Evolutionary conservation across 345 rosid genomes (phyloP).

Genomic region (Gossypioides kirkii): DNA sequence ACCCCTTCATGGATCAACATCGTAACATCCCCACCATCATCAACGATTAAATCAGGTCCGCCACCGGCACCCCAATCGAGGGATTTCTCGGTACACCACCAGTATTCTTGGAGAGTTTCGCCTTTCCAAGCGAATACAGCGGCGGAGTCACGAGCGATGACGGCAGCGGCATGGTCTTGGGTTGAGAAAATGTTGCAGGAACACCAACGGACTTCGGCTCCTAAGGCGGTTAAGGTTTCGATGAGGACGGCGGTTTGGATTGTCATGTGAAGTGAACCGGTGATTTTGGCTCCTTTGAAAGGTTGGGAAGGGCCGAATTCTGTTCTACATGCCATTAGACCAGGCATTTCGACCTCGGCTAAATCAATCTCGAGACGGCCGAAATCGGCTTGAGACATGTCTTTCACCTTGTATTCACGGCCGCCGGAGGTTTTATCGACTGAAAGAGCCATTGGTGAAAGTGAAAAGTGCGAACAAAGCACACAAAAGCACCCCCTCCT

Average conservation of each 20-base stretch:
- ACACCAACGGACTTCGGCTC: conserved; percentile 93
- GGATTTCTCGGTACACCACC: conserved; percentile 97
- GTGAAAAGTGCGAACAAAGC: neutral
- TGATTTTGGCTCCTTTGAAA: conserved; percentile 78
- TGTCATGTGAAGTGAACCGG: conserved; percentile 94
- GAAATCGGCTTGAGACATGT: conserved; percentile 86
- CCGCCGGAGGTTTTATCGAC: conserved; percentile 75
- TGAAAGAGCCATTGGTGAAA: conserved; percentile 45
- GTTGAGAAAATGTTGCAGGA: conserved; percentile 94
- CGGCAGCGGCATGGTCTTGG: conserved; percentile 93
- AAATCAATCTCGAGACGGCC: conserved; percentile 82
- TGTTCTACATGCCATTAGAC: conserved; percentile 70
- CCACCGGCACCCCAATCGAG: conserved; percentile 92
- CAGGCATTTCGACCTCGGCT: conserved; percentile 90
- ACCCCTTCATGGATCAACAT: conserved; percentile 89
- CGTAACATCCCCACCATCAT: conserved; percentile 91
- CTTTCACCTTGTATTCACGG: conserved; percentile 87
- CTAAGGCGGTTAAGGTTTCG: conserved; percentile 79
- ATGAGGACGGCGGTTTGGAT: conserved; percentile 90
- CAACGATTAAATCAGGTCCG: conserved; percentile 85
- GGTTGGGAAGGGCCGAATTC: conserved; percentile 85
- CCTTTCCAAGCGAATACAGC: conserved; percentile 97
- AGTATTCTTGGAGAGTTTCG: conserved; percentile 91
- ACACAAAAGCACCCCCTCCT: neutral
- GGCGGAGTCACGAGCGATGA: conserved; percentile 84